phyloP scores from a whole-genome alignment of 2,329 filamentous ascomycete genomes.

The Ophiostoma sp. region DNA sequence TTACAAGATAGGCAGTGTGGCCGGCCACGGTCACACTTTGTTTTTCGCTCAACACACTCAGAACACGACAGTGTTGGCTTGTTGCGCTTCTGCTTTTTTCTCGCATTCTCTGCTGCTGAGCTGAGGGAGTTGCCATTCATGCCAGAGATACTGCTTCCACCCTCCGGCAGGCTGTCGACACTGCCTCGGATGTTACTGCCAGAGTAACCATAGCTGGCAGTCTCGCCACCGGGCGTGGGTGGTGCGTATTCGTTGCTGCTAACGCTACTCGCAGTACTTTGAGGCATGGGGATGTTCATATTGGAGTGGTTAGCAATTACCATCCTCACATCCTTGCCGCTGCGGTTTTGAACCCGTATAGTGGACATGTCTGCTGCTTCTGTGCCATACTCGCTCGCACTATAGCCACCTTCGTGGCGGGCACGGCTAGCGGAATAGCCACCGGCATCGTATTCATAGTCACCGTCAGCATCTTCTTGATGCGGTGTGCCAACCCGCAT shows the following conservation, averaged over 20 bases:
- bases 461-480: constrained; percentile 19
- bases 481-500: constrained; percentile 19
- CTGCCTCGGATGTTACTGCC: constrained; percentile 12
- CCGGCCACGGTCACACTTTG: constrained; percentile 72
- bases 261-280: constrained; percentile 23
- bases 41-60: constrained; percentile 77
- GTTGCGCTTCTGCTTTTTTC: constrained; percentile 76
- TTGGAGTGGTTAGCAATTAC: constrained; percentile 22
- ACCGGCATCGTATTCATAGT: constrained; percentile 24
- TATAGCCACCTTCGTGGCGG: constrained; percentile 19
- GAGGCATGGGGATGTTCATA: constrained; percentile 15
- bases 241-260: constrained; percentile 24
- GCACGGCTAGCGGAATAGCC: constrained; percentile 14
- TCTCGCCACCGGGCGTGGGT: constrained; percentile 21
- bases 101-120: neutral
- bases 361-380: neutral
- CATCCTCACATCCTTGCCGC: constrained; percentile 24
- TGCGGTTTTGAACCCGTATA: constrained; percentile 14
- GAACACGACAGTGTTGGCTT: constrained; percentile 75
- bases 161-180: constrained; percentile 13
- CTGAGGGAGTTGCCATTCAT: neutral
- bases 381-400: constrained; percentile 20
- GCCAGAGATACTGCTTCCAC: neutral
- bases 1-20: constrained; percentile 63
- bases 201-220: constrained; percentile 8